Percentiles rank a stretch among this genome's conserved stretches.
Evolutionary conservation across 495 filamentous ascomycete genomes (phyloP).

Genomic region (Choiromyces venosus): DNA sequence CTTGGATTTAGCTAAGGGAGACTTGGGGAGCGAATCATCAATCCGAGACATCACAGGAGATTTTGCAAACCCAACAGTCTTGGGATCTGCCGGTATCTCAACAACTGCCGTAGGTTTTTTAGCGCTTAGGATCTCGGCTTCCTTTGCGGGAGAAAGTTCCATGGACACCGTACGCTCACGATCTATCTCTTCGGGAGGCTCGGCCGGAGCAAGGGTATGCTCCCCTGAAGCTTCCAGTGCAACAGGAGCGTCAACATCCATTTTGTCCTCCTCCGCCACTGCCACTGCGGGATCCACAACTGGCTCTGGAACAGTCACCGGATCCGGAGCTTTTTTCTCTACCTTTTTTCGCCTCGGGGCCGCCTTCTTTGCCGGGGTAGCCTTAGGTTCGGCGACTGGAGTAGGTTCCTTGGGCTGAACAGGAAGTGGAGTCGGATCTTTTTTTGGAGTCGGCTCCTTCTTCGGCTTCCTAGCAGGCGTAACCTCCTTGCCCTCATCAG

Average conservation of each 20-base stretch:
- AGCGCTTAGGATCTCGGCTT: constrained; percentile 30
- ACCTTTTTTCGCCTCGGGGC: constrained; percentile 16
- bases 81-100: constrained; percentile 47
- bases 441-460: constrained; percentile 29
- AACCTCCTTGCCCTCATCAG: constrained; percentile 23
- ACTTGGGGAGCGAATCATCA: constrained; percentile 28
- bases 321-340: constrained; percentile 8
- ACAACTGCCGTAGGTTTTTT: constrained; percentile 37
- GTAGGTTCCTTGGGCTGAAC: constrained; percentile 8
- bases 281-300: neutral
- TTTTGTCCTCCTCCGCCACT: constrained; percentile 24
- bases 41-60: constrained; percentile 5
- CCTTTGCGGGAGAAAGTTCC: constrained; percentile 28
- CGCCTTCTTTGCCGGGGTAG: constrained; percentile 27
- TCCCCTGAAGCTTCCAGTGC: constrained; percentile 26
- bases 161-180: constrained; percentile 35
- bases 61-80: constrained; percentile 16
- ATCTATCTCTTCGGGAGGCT: constrained; percentile 15
- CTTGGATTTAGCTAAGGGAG: constrained; percentile 9
- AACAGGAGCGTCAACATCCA: constrained; percentile 38
- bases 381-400: constrained; percentile 8
- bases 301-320: neutral
- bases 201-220: constrained; percentile 24
- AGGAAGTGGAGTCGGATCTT: constrained; percentile 23
- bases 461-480: constrained; percentile 23